These are phyloP conservation scores for Tolypocladium endophyticum DNA, from an alignment of 2,329 filamentous ascomycete species.

Conservation along the genomic window DNA sequence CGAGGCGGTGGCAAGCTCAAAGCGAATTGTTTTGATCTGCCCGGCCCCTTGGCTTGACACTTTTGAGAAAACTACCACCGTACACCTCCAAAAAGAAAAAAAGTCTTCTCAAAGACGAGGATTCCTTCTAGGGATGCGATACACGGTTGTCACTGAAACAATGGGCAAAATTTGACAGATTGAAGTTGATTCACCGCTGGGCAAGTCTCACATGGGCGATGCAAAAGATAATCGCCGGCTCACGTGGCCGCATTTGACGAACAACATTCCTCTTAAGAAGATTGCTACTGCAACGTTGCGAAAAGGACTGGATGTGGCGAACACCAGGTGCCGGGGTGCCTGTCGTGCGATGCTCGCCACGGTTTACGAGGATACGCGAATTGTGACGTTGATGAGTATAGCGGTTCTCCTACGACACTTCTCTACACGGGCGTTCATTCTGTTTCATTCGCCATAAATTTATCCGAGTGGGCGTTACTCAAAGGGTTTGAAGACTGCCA, in stretches of 20 bases:
- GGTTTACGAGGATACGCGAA: not conserved
- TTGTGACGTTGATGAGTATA: not conserved
- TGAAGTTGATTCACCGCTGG: not conserved
- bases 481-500: not conserved
- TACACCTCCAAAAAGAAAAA: not conserved
- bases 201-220: not conserved
- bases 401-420: not conserved
- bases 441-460: not conserved
- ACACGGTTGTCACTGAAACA: not conserved
- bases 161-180: not conserved
- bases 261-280: not conserved
- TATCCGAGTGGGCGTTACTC: not conserved
- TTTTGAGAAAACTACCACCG: not conserved
- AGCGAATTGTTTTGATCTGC: not conserved
- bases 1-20: not conserved
- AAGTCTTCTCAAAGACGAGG: not conserved
- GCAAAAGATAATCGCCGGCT: not conserved
- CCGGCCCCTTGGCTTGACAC: not conserved
- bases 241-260: not conserved
- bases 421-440: not conserved
- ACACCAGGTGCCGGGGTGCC: too few relatives aligned
- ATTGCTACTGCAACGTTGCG: not conserved
- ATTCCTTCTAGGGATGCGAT: not conserved
- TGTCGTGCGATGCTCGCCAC: not conserved
- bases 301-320: too few relatives aligned